A percentile compares a stretch with the other conserved stretches of the same genome.
Evolutionary conservation across 2,329 filamentous ascomycete species (phyloP).

Genomic region (Fusarium armeniacum): DNA sequence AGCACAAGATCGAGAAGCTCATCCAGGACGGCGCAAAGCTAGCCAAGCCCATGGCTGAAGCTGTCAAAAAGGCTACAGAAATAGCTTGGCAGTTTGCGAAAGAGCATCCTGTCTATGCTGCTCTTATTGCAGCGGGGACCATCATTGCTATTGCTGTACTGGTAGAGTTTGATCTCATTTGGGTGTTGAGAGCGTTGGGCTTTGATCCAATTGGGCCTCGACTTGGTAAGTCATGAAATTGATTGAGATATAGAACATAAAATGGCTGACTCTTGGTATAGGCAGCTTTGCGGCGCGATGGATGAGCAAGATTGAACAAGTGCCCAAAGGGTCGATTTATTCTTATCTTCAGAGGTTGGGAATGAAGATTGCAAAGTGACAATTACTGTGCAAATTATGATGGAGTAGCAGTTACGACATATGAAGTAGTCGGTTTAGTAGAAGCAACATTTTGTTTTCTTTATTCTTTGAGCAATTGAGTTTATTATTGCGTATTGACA

Average conservation of each 20-base stretch:
- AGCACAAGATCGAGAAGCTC: constrained; percentile 35
- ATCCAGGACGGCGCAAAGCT: constrained; percentile 29
- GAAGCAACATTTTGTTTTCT: rapidly evolving
- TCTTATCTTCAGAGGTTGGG: constrained; percentile 43
- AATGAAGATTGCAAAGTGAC: constrained; percentile 27
- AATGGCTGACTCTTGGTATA: neutral
- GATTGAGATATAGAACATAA: rapidly evolving
- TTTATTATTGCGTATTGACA: neutral
- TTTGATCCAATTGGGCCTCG: constrained; percentile 39
- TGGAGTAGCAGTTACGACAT: neutral
- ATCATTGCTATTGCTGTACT: constrained; percentile 42
- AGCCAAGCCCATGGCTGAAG: constrained; percentile 23
- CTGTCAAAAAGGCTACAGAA: constrained; percentile 27
- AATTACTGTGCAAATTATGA: neutral
- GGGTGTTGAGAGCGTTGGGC: constrained; percentile 44
- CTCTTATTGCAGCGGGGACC: constrained; percentile 35
- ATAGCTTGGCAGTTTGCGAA: constrained; percentile 39
- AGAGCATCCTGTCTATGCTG: constrained; percentile 38
- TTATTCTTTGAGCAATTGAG: neutral
- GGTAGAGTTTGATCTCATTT: constrained; percentile 34
- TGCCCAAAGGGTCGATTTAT: constrained; percentile 40
- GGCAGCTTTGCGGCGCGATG: constrained; percentile 46
- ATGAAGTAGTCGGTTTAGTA: neutral
- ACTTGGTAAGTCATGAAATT: constrained; percentile 26
- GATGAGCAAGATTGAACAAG: constrained; percentile 44